Evolutionary conservation across 2,329 filamentous ascomycete genomes (phyloP), one percentile per base, ranked within the genome.

Genomic region (Ophiostoma australiae): DNA sequence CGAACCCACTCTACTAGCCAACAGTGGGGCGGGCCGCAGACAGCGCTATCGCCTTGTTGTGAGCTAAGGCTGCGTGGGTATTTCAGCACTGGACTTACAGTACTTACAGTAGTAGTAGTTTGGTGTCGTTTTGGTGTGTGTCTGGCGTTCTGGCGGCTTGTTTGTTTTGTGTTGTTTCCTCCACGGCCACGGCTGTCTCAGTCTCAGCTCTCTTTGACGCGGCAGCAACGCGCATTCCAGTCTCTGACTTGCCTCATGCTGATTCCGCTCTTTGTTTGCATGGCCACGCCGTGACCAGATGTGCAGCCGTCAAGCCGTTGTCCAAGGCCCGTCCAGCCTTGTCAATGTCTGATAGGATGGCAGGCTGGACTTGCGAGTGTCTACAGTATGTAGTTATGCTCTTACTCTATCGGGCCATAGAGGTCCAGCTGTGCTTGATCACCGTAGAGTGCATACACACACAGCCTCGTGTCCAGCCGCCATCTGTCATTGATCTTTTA

Each of bases 61-160:
- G 58, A 63, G 58, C 58, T 33, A 33, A 63, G 23, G 58, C 58
- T 63, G 44, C 15, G 37, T 11, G 44, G 17, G 23, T 31, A 5
- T n/a, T n/a, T n/a, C 7, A 31, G 27, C 27, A 3, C 27, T 31
- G n/a, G n/a, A n/a, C n/a, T n/a, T n/a, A n/a, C n/a, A n/a, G n/a
- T n/a, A n/a, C n/a, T n/a, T n/a, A n/a, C n/a, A n/a, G n/a, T n/a
- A n/a, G n/a, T n/a, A n/a, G 27, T 17, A 23, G 8, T 44, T 44
- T 67, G 35, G 65, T 27, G 65, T 67, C 23, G n/a, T 5, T 44
- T 67, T 67, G 66, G 37, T 67, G 66, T 48, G 66, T 67, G 37
- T 67, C 66, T 67, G 66, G 66, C 66, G 66, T 67, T 67, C 23
- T 67, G n/a, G 3, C 7, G 13, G 35, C 2, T 23, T 67, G n/a